Evolutionary conservation across 202 grass and related monocot species (phyloP).

Genomic region (Zizania palustris): DNA sequence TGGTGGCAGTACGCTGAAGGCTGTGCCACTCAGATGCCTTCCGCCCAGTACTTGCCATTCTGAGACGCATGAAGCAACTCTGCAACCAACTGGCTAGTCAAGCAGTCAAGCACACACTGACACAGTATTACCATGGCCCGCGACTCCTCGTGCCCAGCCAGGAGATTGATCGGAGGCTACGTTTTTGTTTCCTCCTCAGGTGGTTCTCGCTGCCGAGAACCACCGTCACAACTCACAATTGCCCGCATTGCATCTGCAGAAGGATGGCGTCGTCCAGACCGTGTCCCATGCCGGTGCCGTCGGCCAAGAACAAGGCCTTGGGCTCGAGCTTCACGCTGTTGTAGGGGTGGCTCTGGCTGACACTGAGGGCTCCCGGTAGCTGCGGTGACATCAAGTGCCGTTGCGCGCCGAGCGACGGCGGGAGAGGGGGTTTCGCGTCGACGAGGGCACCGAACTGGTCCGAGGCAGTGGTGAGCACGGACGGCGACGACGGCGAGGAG

Average conservation of each 20-base stretch:
- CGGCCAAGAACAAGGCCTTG: conserved; percentile 33
- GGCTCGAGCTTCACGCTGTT: conserved; percentile 59
- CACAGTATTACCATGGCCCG: not conserved
- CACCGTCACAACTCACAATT: conserved; percentile 50
- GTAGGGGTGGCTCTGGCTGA: conserved; percentile 41
- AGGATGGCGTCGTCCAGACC: conserved; percentile 44
- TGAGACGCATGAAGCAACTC: conserved; percentile 19
- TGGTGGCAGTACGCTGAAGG: not conserved
- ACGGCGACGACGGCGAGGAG: conserved; percentile 52
- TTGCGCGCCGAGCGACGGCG: conserved; percentile 19
- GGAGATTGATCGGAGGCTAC: not conserved
- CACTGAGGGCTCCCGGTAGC: not conserved
- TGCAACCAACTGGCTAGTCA: conserved; percentile 12
- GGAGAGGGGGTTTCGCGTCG: conserved; percentile 44
- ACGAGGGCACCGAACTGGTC: conserved; percentile 51
- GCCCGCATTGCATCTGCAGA: conserved; percentile 60
- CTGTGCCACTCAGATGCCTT: conserved; percentile 1
- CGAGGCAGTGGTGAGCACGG: conserved; percentile 38
- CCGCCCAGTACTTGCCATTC: not conserved
- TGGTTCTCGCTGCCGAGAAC: not conserved
- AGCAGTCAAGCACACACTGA: conserved; percentile 4
- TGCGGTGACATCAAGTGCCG: conserved; percentile 45
- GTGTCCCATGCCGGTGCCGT: not conserved
- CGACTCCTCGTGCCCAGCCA: not conserved
- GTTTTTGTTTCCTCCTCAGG: not conserved